Conservation (phyloP, 192 early-diverging fungal genomes). For the Gonapodya sp. region DNA sequence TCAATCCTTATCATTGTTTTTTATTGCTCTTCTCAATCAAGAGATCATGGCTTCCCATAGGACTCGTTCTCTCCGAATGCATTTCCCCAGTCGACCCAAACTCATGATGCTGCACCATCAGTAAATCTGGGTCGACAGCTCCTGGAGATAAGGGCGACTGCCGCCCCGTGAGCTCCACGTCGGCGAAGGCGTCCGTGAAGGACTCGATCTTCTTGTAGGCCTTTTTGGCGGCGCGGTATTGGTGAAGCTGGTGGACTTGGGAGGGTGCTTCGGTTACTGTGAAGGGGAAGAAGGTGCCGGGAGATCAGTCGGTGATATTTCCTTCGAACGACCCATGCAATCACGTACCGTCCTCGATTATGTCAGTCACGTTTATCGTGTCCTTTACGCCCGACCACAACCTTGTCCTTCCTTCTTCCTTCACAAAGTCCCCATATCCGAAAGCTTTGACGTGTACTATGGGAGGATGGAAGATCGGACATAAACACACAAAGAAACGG, state of each 20-base stretch:
- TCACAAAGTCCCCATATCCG: slow-evolving; percentile 1
- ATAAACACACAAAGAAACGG: too few species aligned
- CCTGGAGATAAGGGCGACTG: neutral
- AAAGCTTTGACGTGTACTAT: neutral
- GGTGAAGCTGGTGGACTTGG: neutral
- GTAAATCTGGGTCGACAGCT: neutral
- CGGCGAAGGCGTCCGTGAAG: neutral
- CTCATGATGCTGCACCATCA: neutral
- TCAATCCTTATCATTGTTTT: too few species aligned
- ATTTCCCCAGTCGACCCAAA: neutral
- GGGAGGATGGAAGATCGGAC: neutral
- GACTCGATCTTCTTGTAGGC: neutral
- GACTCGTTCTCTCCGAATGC: neutral
- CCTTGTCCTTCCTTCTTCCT: neutral
- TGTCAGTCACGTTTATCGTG: neutral
- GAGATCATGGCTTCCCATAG: neutral
- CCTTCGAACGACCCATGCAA: neutral
- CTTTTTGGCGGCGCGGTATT: neutral
- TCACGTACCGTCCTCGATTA: neutral
- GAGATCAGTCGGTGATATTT: neutral
- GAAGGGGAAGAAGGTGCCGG: neutral
- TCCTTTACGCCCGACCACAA: neutral
- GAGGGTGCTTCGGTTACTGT: neutral
- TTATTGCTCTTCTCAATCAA: too few species aligned
- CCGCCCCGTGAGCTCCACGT: neutral